Conservation (phyloP, 371 early-diverging fungal genomes). For the Catenaria anguillulae region DNA sequence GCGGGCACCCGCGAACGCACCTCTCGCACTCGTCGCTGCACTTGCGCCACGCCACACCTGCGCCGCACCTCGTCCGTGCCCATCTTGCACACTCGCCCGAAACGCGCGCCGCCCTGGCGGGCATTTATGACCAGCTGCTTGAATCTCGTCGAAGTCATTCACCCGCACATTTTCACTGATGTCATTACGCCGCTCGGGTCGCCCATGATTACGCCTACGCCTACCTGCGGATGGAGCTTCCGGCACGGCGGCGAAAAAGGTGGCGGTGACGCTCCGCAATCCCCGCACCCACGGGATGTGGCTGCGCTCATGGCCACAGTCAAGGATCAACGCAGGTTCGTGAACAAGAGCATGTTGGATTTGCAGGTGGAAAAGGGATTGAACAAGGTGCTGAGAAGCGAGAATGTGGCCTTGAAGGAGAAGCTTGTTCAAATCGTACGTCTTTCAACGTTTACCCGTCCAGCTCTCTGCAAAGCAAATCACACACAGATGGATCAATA, state of each 20-base stretch:
- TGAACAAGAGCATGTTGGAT: constrained; percentile 45
- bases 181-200: neutral
- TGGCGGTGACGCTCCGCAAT: too few relatives aligned
- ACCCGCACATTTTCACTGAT: neutral
- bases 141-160: neutral
- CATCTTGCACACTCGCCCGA: neutral
- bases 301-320: neutral
- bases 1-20: neutral
- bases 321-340: constrained; percentile 22
- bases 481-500: constrained; percentile 11
- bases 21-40: too few relatives aligned
- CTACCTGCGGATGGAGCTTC: too few relatives aligned
- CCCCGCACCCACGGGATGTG: too few relatives aligned
- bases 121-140: neutral
- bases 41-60: neutral
- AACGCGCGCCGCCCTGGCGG: neutral
- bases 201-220: neutral
- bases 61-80: neutral
- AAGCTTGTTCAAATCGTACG: constrained; percentile 46
- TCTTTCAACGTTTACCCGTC: too few relatives aligned
- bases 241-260: neutral
- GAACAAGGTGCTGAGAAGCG: constrained; percentile 46
- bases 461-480: too few relatives aligned
- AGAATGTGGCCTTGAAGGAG: constrained; percentile 41
- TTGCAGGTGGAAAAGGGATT: constrained; percentile 53